phyloP scores from a whole-genome alignment of 2,329 filamentous ascomycete species.

The Neonectria neomacrospora region DNA sequence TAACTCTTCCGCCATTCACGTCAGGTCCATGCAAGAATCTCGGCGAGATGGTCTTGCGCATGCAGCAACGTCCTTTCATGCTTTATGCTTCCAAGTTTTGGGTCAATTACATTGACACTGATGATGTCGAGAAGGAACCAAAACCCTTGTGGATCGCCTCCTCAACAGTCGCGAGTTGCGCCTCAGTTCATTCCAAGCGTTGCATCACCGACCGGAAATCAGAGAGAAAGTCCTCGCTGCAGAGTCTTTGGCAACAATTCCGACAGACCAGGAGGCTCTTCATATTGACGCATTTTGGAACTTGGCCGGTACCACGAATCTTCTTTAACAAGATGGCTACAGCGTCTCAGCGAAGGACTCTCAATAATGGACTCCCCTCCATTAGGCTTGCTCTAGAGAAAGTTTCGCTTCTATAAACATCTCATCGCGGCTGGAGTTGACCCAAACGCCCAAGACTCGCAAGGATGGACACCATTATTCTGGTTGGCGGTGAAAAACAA shows the following conservation, averaged over 20 bases:
- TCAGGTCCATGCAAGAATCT: background rate
- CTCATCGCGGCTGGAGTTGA: background rate
- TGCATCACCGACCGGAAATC: constrained; percentile 4
- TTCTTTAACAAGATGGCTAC: background rate
- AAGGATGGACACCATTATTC: constrained; percentile 8
- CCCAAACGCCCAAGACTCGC: constrained; percentile 3
- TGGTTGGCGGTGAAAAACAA: background rate
- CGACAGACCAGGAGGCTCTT: background rate
- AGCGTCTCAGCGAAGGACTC: background rate
- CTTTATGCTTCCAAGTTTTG: constrained; percentile 5
- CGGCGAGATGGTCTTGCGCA: background rate
- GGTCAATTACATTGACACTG: background rate
- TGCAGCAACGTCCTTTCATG: background rate
- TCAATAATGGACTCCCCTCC: constrained; percentile 6
- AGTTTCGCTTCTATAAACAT: background rate
- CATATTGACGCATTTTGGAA: constrained; percentile 8
- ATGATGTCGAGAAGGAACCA: background rate
- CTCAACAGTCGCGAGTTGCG: background rate
- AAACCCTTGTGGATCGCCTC: background rate
- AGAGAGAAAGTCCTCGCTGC: background rate
- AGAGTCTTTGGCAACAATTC: background rate
- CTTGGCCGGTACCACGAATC: background rate
- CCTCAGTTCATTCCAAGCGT: constrained; percentile 6
- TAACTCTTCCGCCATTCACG: constrained; percentile 4
- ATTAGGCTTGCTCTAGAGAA: constrained; percentile 3